Conservation (phyloP, 306 rosid genomes). For the Purshia tridentata region DNA sequence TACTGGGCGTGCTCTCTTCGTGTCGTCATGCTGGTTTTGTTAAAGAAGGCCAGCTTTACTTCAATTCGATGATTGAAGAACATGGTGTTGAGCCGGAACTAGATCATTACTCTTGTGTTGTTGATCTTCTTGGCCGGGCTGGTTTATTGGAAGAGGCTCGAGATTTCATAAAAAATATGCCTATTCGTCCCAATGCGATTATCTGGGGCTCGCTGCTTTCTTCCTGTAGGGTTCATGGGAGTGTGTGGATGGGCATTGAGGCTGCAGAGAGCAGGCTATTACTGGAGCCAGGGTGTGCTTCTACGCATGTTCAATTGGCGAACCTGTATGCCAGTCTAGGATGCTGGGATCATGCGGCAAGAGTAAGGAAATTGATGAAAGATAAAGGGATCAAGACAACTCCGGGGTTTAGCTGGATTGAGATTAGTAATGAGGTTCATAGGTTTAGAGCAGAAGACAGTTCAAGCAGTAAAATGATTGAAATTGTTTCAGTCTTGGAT, state of each 20-base stretch:
- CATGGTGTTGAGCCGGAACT: slow-evolving; percentile 60
- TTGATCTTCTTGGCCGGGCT: slow-evolving; percentile 85
- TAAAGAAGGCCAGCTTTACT: slow-evolving; percentile 58
- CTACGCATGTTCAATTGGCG: slow-evolving; percentile 64
- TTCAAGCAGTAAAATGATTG: slow-evolving; percentile 48
- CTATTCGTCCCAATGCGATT: slow-evolving; percentile 68
- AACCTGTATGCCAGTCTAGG: slow-evolving; percentile 74
- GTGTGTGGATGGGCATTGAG: slow-evolving; percentile 62
- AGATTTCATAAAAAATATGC: slow-evolving; percentile 63
- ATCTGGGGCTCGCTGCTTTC: slow-evolving; percentile 86
- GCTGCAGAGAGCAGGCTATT: slow-evolving; percentile 71
- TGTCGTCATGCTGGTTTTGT: slow-evolving; percentile 81
- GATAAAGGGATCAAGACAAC: slow-evolving; percentile 59
- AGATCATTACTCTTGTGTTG: slow-evolving; percentile 74
- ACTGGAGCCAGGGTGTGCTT: slow-evolving; percentile 63
- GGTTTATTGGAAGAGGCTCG: slow-evolving; percentile 66
- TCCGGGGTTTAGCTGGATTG: slow-evolving; percentile 84
- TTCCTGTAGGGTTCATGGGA: slow-evolving; percentile 69
- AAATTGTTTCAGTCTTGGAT: slow-evolving; percentile 41
- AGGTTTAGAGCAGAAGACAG: slow-evolving; percentile 68
- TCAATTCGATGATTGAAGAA: slow-evolving; percentile 60
- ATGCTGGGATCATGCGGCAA: slow-evolving; percentile 55
- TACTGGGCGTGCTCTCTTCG: slow-evolving; percentile 66
- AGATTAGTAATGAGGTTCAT: slow-evolving; percentile 49
- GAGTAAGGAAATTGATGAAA: slow-evolving; percentile 65